Percentiles rank a stretch among this genome's conserved stretches.
Conservation (phyloP, 2,329 filamentous ascomycete species). For the Cladosporium sp. region DNA sequence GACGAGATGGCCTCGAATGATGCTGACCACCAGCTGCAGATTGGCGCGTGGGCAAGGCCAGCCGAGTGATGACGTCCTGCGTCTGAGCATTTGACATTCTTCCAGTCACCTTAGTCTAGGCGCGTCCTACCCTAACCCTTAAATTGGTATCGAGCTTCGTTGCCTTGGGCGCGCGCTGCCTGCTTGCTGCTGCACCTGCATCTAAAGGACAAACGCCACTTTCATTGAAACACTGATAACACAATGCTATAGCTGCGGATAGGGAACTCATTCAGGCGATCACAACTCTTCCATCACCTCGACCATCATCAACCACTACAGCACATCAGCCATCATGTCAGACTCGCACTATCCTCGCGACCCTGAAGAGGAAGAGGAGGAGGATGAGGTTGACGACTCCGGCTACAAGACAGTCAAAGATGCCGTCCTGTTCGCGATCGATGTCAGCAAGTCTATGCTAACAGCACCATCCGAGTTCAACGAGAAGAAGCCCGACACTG, state of each 20-base stretch:
- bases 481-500: slow-evolving; percentile 74
- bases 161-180: slow-evolving; percentile 1
- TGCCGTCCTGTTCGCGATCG: slow-evolving; percentile 96
- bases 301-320: neutral
- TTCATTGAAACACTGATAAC: neutral
- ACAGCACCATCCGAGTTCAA: slow-evolving; percentile 62
- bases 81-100: neutral
- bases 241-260: neutral
- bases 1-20: slow-evolving; percentile 8
- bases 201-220: neutral
- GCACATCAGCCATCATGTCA: slow-evolving; percentile 18
- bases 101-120: neutral
- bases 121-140: slow-evolving; percentile 3
- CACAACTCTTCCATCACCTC: neutral
- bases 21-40: slow-evolving; percentile 17
- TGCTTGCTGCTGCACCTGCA: neutral
- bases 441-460: slow-evolving; percentile 87
- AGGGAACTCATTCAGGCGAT: neutral
- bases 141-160: neutral
- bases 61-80: neutral
- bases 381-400: slow-evolving; percentile 67
- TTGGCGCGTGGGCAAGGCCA: neutral
- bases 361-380: slow-evolving; percentile 60
- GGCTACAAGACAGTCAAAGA: slow-evolving; percentile 92
- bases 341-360: slow-evolving; percentile 34